Base-by-base conservation (phyloP, 345 rosid genomes). In the Sonneratia alba region DNA sequence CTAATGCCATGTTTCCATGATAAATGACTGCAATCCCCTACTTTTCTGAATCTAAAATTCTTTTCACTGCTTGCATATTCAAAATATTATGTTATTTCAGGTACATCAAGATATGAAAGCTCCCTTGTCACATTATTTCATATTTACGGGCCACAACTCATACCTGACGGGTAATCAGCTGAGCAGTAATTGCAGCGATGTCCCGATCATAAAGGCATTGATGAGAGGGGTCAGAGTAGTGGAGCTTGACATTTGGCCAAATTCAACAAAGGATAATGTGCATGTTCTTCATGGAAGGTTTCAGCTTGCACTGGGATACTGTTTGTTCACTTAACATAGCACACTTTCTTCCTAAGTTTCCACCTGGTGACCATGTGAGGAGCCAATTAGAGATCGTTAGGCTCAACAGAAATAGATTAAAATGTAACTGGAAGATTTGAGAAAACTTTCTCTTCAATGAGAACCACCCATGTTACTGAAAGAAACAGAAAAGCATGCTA, bases 211-310 rank as follows among this genome's bases (percentile, higher is more conserved):
- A 47, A 82, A 86, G 70, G 93, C 97, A 7, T 70, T 96, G 78
- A 73, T 72, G 71, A 80, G 75, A 81, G 99, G 98, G 19, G 95
- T 92, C 36, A 83, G 99, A 76, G 98, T 91, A 4, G 88, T 96
- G 56, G 98, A 96, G 84, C 84, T 96, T 77, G 99, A 96, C 82
- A 79, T 96, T 40, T 92, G 97, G 99, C 99, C 97, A 0, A 92
- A 96, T 83, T 79, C 89, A 40, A 72, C 80, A 3, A 87, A 83
- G 51, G 84, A 87, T 66, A 81, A 85, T 75, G 91, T 92, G 36
- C 77, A 88, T 43, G 99, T 96, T 75, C 91, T 83, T 51, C 99
- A 92, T 81, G 99, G 99, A 77, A 80, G 99, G 99, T 95, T 77
- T 75, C 32, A 3, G 36, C 19, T 34, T 62, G 66, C 66, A 7